Base-by-base conservation (phyloP, 352 stramenopile species). In the Elongisporangium prolatum region DNA sequence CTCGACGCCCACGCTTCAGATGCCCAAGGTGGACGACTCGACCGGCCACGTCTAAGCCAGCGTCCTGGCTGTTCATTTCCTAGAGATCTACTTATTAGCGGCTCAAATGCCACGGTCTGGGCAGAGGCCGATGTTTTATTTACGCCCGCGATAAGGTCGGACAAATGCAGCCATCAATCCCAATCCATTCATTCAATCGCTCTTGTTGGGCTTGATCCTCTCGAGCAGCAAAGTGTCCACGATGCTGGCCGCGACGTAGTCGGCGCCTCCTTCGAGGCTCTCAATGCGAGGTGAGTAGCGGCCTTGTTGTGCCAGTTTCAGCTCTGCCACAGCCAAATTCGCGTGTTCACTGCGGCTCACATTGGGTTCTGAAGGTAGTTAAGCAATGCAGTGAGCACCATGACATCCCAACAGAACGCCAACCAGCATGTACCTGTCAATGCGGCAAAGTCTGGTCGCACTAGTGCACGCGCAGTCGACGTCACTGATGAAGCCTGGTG, bases 181-280 rank as follows among this genome's bases (percentile, higher is more conserved):
- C n/a, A n/a, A n/a, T n/a, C 25, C 25, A 34, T 34, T 34, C 44
- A 50, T 10, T 50, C 47, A 20, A 7, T 54, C 38, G 11, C n/a
- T 44, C 28, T 24, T 50, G 10, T 59, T 68, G 4, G 18, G 47
- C 34, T 64, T 61, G 48, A 68, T 53, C 56, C 71, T 54, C 28
- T 88, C 68, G 4, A 92, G 68, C 38, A 92, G 56, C 37, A 92
- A 61, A 48, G 78, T 92, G 63, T 90, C 83, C 60, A 92, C 81
- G 48, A 92, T 88, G 52, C 80, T 91, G 10, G 83, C 72, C 2
- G 83, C 80, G n/a, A 92, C 79, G 57, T 92, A 92, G 70, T 92
- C 83, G 3, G 83, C 83, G 20, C 83, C 83, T 57, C 83, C 83
- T 56, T 92, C 83, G 38, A 87, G 64, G 54, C 65, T 83, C 65